Evolutionary conservation across 208 protist species (phyloP), one percentile per base, ranked within the genome.

Genomic region (Ichthyophonus hoferi): DNA sequence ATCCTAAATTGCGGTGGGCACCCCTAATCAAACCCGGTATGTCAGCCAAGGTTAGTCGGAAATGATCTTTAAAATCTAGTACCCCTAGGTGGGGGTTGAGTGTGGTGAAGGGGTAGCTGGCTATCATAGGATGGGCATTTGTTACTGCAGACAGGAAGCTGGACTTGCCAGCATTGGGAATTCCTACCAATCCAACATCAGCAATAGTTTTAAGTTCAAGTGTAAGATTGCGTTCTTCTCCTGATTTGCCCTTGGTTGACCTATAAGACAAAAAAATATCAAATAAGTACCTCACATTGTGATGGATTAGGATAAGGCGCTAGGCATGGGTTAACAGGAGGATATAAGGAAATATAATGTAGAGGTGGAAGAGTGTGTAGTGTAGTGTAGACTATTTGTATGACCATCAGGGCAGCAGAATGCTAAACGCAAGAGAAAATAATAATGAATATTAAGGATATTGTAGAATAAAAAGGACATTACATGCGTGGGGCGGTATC

Each of bases 181-280:
- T 91, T 24, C 94, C 94, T 0, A 95, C 94, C 1, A 95, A 90
- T 7, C 93, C 94, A 78, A 95, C 89, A 37, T 95, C 94, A 14
- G 94, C 94, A 41, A 95, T 87, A 1, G 91, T 90, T 87, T 95
- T 94, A 0, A 95, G 86, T 81, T 95, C 94, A 0, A 96, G 42
- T 2, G 2, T 39, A 42, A 87, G n/a, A 17, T 35, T 17, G 38
- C 79, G 40, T 58, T 79, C 58, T 82, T 82, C 50, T 1, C 50
- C 86, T 1, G 14, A 1, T 88, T 14, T 1, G 1, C n/a, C n/a
- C n/a, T n/a, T n/a, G n/a, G n/a, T n/a, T n/a, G n/a, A n/a, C n/a
- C n/a, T n/a, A n/a, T n/a, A n/a, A n/a, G n/a, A n/a, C n/a, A n/a
- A n/a, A n/a, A n/a, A n/a, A n/a, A n/a, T n/a, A n/a, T n/a, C n/a